These are phyloP conservation scores for Lathyrus sativus DNA, from an alignment of 306 rosid genomes.

Conservation along the genomic window DNA sequence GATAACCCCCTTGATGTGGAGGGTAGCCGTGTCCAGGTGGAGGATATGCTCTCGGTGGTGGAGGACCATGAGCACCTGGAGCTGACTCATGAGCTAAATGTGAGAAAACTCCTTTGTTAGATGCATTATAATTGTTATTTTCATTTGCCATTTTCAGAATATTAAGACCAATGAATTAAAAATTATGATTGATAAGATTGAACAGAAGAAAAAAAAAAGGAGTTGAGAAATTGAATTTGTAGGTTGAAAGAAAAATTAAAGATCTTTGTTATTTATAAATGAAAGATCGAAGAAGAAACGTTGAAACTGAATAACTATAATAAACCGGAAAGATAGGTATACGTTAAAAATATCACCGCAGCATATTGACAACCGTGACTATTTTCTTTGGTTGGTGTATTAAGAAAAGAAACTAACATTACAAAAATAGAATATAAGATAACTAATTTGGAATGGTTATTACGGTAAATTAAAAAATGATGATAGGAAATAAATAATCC, in stretches of 20 bases:
- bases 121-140: conserved; percentile 47
- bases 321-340: background rate
- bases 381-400: too few species aligned
- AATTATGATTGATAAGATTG: background rate
- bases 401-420: too few species aligned
- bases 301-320: background rate
- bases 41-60: too few species aligned
- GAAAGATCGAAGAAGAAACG: background rate
- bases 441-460: too few species aligned
- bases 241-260: background rate
- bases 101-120: conserved; percentile 70
- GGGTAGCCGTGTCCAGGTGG: conserved; percentile 33
- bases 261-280: background rate
- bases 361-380: too few species aligned
- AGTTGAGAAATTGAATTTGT: background rate
- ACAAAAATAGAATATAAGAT: too few species aligned
- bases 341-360: background rate
- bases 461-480: too few species aligned
- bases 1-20: conserved; percentile 34
- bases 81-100: conserved; percentile 48
- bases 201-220: background rate
- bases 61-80: conserved; percentile 45
- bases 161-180: background rate
- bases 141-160: conserved; percentile 73
- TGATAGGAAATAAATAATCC: too few species aligned